A percentile compares a stretch with the other conserved stretches of the same genome.
These are phyloP conservation scores for Puya raimondii DNA, from an alignment of 176 grass and related monocot species.

Conservation along the genomic window DNA sequence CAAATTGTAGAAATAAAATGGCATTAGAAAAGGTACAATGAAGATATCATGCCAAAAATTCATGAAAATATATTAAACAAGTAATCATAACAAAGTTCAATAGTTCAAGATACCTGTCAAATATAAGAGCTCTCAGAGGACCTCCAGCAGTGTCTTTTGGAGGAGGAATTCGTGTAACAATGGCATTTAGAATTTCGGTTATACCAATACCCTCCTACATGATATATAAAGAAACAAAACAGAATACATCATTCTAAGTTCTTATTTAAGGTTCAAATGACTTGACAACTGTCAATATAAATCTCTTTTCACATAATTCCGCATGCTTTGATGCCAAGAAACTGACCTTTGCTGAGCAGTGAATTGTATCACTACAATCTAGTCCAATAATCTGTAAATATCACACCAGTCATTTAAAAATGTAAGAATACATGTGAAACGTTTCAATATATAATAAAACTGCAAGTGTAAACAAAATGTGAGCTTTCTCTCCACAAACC, in stretches of 20 bases:
- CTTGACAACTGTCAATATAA: not conserved
- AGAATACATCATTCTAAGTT: not conserved
- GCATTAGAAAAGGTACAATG: not conserved
- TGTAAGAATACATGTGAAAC: too few relatives aligned
- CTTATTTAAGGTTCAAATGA: not conserved
- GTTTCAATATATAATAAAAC: too few relatives aligned
- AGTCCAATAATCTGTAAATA: conserved; percentile 77
- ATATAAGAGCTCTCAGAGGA: conserved; percentile 96
- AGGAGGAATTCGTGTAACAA: conserved; percentile 69
- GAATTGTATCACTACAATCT: conserved; percentile 87
- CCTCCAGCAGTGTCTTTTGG: conserved; percentile 61
- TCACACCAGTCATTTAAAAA: not conserved
- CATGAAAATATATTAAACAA: conserved; percentile 2
- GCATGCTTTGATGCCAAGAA: conserved; percentile 15
- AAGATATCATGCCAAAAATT: not conserved
- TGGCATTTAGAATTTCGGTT: conserved; percentile 81
- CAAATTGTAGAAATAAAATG: too few relatives aligned
- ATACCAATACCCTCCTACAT: conserved; percentile 93
- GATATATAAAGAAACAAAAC: conserved; percentile 15
- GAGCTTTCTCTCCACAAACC: conserved; percentile 34
- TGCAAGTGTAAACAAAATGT: too few relatives aligned
- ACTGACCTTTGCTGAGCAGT: conserved; percentile 90
- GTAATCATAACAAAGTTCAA: conserved; percentile 4
- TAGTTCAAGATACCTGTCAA: conserved; percentile 69
- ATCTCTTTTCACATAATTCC: not conserved